Conservation (phyloP, 2,329 filamentous ascomycete species). For the Beauveria rudraprayagi region DNA sequence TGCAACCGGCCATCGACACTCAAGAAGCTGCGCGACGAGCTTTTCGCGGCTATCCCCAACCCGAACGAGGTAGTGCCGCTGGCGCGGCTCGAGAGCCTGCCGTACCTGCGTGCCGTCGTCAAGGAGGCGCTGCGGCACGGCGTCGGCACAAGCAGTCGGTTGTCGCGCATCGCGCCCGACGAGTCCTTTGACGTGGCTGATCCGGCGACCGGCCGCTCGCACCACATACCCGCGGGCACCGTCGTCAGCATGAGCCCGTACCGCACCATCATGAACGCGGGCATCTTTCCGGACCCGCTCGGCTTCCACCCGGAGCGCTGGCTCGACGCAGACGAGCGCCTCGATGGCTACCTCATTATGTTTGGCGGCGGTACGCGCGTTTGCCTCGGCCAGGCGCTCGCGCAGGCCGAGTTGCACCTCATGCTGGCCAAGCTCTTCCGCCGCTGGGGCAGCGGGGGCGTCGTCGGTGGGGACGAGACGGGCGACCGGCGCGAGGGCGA, state of each 20-base stretch:
- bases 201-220: slow-evolving; percentile 18
- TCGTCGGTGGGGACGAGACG: slow-evolving; percentile 21
- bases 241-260: slow-evolving; percentile 31
- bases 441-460: slow-evolving; percentile 27
- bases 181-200: slow-evolving; percentile 25
- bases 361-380: slow-evolving; percentile 28
- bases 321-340: slow-evolving; percentile 24
- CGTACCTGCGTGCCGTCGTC: slow-evolving; percentile 42
- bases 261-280: slow-evolving; percentile 26
- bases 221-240: slow-evolving; percentile 25
- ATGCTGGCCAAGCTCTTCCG: slow-evolving; percentile 30
- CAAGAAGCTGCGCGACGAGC: slow-evolving; percentile 26
- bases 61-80: slow-evolving; percentile 20
- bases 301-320: slow-evolving; percentile 29
- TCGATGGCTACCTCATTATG: slow-evolving; percentile 27
- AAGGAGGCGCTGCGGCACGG: slow-evolving; percentile 43
- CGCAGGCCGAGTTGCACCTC: slow-evolving; percentile 30
- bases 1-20: slow-evolving; percentile 23
- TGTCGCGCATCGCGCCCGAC: slow-evolving; percentile 39
- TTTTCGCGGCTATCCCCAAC: slow-evolving; percentile 26
- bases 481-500: slow-evolving; percentile 27
- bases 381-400: slow-evolving; percentile 31
- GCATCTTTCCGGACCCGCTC: slow-evolving; percentile 24
- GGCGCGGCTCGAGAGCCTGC: slow-evolving; percentile 26
- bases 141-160: slow-evolving; percentile 37